Evolutionary conservation across 176 grass and related monocot genomes (phyloP).

Genomic region (Bonia amplexicaulis): DNA sequence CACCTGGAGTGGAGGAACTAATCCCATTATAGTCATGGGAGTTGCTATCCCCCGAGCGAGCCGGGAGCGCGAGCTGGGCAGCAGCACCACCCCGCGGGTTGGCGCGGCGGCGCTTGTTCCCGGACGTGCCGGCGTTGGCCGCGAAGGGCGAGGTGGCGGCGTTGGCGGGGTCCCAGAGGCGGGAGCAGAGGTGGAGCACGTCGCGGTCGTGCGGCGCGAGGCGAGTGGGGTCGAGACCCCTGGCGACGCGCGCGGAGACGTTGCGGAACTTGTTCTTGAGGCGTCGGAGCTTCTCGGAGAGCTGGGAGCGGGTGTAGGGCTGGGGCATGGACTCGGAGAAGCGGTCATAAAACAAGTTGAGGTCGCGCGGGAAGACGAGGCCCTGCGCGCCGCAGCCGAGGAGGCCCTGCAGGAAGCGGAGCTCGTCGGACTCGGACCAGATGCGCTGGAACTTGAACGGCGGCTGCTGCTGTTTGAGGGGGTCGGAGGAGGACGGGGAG

Average conservation of each 20-base stretch:
- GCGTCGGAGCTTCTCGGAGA: conserved; percentile 92
- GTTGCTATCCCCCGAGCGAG: conserved; percentile 26
- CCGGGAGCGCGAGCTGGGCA: not conserved
- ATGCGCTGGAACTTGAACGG: conserved; percentile 87
- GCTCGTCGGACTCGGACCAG: conserved; percentile 81
- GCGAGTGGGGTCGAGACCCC: conserved; percentile 66
- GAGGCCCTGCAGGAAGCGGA: conserved; percentile 78
- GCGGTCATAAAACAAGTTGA: conserved; percentile 93
- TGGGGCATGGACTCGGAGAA: conserved; percentile 90
- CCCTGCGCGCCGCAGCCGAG: conserved; percentile 89
- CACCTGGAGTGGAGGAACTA: not conserved
- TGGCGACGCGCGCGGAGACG: conserved; percentile 49
- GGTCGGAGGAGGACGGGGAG: conserved; percentile 33
- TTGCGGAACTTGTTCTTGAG: conserved; percentile 75
- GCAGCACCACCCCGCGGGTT: conserved; percentile 23
- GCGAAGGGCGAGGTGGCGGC: conserved; percentile 70
- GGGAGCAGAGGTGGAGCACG: conserved; percentile 86
- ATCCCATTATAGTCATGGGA: conserved; percentile 46
- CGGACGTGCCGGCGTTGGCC: conserved; percentile 18
- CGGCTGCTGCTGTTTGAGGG: conserved; percentile 18
- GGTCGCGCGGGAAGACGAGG: conserved; percentile 82
- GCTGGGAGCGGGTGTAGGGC: conserved; percentile 88
- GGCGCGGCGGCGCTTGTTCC: conserved; percentile 83
- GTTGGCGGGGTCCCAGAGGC: conserved; percentile 84
- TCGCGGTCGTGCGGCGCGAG: conserved; percentile 93